phyloP scores from a whole-genome alignment of 2,329 filamentous ascomycete species.

The Stemphylium vesicarium region DNA sequence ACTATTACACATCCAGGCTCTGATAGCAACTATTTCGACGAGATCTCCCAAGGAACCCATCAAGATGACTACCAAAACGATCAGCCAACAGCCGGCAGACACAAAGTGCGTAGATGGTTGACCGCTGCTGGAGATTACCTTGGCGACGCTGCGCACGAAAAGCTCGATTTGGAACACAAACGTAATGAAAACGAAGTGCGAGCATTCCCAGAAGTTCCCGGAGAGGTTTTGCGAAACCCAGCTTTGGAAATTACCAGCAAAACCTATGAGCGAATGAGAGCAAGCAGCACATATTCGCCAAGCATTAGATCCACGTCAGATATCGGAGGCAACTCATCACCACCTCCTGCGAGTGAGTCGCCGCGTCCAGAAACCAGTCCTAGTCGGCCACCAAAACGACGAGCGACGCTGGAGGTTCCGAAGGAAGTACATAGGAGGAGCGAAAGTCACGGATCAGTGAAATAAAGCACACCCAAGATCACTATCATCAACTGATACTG shows the following conservation, averaged over 20 bases:
- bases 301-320: constrained; percentile 41
- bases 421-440: constrained; percentile 21
- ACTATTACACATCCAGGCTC: constrained; percentile 23
- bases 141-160: constrained; percentile 56
- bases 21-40: constrained; percentile 1
- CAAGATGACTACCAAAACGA: constrained; percentile 1
- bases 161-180: constrained; percentile 52
- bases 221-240: constrained; percentile 57
- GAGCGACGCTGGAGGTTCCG: constrained; percentile 33
- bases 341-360: constrained; percentile 15
- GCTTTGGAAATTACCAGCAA: constrained; percentile 49
- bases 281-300: constrained; percentile 47
- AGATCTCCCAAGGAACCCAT: constrained; percentile 1
- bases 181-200: constrained; percentile 56
- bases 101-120: constrained; percentile 47
- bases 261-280: constrained; percentile 51
- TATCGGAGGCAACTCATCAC: constrained; percentile 24
- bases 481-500: background rate
- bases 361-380: constrained; percentile 20
- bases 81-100: constrained; percentile 25
- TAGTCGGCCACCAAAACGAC: constrained; percentile 14
- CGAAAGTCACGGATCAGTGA: constrained; percentile 11
- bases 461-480: background rate
- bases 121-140: constrained; percentile 55
- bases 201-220: constrained; percentile 64